Base-by-base conservation (phyloP, 257 asterid genomes). In the Pogostemon cablin region DNA sequence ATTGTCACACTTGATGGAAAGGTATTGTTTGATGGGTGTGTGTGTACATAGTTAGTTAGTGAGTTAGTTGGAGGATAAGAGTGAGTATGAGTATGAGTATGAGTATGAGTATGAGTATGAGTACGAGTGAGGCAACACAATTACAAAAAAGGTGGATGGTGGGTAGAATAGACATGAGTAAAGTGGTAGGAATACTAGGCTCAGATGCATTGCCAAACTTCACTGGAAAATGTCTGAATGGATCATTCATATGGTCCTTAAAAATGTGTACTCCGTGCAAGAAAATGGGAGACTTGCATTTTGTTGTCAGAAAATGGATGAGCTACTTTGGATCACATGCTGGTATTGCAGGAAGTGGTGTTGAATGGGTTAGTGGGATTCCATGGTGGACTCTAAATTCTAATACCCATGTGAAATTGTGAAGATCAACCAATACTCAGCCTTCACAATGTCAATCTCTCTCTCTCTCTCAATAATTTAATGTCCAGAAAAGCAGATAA, bases 301-400 rank as follows among this genome's bases (percentile, higher is more conserved):
- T 59, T 55, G 67, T 72, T 61, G 68, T 77, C 72, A 38, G 3
- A 67, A 77, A 72, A 50, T 66, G 78, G 69, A 62, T 72, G 53
- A 43, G 54, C 56, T 69, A 65, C 58, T 58, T 58, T 20, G 7
- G 11, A 34, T 67, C 78, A 72, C 78, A 77, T 77, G 81, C 68
- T 58, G 48, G 9, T 20, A 53, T 35, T 68, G 58, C 65, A 17
- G 44, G 44, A 17, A 37, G 72, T 68, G 53, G 64, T 63, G n/a
- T 0, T 57, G 50, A 20, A 67, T 68, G 48, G 34, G n/a, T 1
- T 65, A 71, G 72, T 77, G 81, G 69, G 64, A 76, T 62, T 69
- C 15, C 47, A 65, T 69, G 68, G 46, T 50, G 55, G 37, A 40
- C 58, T 61, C 39, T 58, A 47, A 20, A 20, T 20, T 20, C 25